Evolutionary conservation across 208 protist genomes (phyloP).

Genomic region (Acanthamoeba healyi): DNA sequence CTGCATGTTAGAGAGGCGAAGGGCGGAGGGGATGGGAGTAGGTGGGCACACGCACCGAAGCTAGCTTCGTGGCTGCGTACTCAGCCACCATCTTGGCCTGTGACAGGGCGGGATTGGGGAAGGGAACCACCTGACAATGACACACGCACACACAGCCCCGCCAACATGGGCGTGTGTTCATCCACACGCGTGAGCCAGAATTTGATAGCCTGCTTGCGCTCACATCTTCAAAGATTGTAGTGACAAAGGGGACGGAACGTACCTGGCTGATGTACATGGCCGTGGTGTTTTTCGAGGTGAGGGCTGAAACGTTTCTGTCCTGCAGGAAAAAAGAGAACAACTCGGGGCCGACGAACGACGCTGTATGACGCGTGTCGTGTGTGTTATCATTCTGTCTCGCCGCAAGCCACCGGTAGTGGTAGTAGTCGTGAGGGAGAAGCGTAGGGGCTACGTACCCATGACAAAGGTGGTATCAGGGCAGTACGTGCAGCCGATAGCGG

Average conservation of each 20-base stretch:
- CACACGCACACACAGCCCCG: background rate
- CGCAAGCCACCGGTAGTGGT: background rate
- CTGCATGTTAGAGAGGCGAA: too few relatives aligned
- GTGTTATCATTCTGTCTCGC: too few relatives aligned
- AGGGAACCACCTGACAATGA: background rate
- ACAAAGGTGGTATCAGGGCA: conserved; percentile 21
- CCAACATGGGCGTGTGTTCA: too few relatives aligned
- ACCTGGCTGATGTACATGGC: conserved; percentile 52
- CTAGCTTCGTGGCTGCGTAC: background rate
- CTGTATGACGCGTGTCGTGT: background rate
- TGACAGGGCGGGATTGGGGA: background rate
- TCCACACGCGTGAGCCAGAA: too few relatives aligned
- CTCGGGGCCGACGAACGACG: conserved; percentile 38
- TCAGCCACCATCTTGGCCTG: background rate
- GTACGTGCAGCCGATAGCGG: background rate
- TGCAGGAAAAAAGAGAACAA: background rate
- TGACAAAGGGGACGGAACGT: background rate
- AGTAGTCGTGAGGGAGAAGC: background rate
- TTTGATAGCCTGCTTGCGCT: too few relatives aligned
- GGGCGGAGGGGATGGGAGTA: too few relatives aligned
- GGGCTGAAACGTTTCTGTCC: background rate
- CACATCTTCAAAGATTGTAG: too few relatives aligned
- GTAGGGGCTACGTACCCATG: background rate
- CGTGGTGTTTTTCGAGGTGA: background rate
- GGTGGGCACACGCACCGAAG: background rate